Percentiles rank a stretch among this genome's conserved stretches.
Conservation (phyloP, 2,329 filamentous ascomycete genomes). For the Niveomyces coronatus region DNA sequence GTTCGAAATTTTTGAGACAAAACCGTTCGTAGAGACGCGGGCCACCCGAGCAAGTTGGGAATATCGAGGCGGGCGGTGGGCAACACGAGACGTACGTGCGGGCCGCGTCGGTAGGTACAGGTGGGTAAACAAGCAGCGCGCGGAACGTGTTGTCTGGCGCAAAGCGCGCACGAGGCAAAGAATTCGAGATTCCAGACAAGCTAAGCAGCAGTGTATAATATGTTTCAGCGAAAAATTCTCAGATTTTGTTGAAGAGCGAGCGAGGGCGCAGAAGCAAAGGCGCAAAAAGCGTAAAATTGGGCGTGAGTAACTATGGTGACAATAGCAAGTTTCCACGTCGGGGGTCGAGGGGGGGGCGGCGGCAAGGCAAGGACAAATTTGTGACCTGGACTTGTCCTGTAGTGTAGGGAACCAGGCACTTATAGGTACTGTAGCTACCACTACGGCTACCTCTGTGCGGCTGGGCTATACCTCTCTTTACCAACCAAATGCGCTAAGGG, state of each 20-base stretch:
- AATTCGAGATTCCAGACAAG: slow-evolving; percentile 1
- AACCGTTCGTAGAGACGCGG: slow-evolving; percentile 4
- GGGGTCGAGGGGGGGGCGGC: slow-evolving; percentile 20
- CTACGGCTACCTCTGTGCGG: too few relatives aligned
- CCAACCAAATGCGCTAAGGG: too few relatives aligned
- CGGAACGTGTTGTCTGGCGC: slow-evolving; percentile 3
- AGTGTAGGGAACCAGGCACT: too few relatives aligned
- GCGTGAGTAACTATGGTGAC: slow-evolving; percentile 14
- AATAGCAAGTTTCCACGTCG: slow-evolving; percentile 12
- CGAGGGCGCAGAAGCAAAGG: slow-evolving; percentile 13
- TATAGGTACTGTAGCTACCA: too few relatives aligned
- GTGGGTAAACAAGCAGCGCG: slow-evolving; percentile 11
- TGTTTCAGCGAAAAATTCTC: slow-evolving; percentile 15
- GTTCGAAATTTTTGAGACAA: background rate
- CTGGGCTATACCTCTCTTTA: too few relatives aligned
- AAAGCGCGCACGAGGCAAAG: slow-evolving; percentile 9
- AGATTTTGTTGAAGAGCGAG: slow-evolving; percentile 18
- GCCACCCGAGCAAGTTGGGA: background rate
- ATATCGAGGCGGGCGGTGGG: slow-evolving; percentile 1
- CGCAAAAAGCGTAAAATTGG: slow-evolving; percentile 12
- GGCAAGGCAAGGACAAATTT: too few relatives aligned
- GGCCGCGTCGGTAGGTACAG: slow-evolving; percentile 8
- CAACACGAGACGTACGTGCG: slow-evolving; percentile 8
- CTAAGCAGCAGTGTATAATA: slow-evolving; percentile 10
- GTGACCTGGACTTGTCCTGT: too few relatives aligned